Percentiles rank a stretch among this genome's conserved stretches.
These are phyloP conservation scores for Alnus glutinosa DNA, from an alignment of 306 rosid species.

Conservation along the genomic window DNA sequence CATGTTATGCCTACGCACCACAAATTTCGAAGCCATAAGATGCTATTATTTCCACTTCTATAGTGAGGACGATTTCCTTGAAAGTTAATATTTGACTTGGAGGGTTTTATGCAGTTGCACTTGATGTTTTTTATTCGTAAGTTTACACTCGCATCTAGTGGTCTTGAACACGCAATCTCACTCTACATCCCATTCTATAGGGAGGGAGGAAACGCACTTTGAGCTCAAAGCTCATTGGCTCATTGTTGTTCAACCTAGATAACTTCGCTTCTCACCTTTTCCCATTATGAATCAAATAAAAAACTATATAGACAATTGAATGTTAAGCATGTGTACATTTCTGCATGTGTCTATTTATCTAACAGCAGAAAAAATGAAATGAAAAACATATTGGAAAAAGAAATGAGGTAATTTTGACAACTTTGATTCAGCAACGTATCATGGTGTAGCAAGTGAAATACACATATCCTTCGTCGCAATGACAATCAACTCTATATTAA, in stretches of 20 bases:
- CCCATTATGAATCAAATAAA: neutral
- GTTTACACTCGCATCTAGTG: neutral
- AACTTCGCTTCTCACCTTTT: neutral
- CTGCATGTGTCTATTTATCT: neutral
- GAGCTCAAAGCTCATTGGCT: neutral
- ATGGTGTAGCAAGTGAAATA: slow-evolving; percentile 15
- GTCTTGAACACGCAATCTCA: neutral
- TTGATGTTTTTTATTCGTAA: neutral
- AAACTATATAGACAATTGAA: neutral
- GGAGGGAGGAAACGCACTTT: neutral
- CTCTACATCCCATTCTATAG: neutral
- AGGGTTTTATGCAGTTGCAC: neutral
- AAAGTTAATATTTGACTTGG: neutral
- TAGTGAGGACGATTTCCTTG: neutral
- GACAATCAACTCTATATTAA: neutral
- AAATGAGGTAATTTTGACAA: neutral
- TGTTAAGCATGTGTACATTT: neutral
- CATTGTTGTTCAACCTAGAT: neutral
- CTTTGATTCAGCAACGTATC: neutral
- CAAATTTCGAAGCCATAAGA: too few species aligned
- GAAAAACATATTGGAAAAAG: neutral
- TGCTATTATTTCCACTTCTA: neutral
- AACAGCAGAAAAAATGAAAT: neutral
- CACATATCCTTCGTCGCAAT: slow-evolving; percentile 13
- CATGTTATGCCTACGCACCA: too few species aligned